Conservation (phyloP, 331 rosid species). For the Phaseolus coccineus region DNA sequence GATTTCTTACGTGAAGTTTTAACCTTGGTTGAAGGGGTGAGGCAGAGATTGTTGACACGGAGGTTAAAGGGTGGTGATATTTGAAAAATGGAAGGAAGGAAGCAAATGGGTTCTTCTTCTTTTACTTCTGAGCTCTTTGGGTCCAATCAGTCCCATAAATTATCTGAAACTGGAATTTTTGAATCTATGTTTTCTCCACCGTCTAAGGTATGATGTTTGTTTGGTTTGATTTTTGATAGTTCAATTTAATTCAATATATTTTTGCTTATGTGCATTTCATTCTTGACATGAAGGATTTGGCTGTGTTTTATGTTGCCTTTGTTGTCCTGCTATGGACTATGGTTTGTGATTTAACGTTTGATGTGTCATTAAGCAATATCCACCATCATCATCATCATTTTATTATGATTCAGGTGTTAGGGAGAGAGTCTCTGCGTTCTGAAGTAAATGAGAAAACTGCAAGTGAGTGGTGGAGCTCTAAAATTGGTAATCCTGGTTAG, state of each 20-base stretch:
- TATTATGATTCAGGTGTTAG: conserved; percentile 59
- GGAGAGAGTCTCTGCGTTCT: conserved; percentile 71
- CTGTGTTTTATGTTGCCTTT: neutral
- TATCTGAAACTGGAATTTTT: conserved; percentile 72
- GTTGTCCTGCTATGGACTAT: neutral
- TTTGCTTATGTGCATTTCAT: conserved; percentile 23
- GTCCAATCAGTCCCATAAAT: conserved; percentile 52
- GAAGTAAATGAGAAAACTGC: conserved; percentile 51
- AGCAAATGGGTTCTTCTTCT: conserved; percentile 68
- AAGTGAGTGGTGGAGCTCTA: conserved; percentile 54
- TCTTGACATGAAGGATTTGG: conserved; percentile 13
- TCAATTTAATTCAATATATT: conserved; percentile 34
- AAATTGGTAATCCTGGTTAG: conserved; percentile 53
- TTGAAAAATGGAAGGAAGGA: conserved; percentile 74
- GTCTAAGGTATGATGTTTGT: conserved; percentile 61
- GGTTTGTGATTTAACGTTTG: neutral
- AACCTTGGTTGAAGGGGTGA: conserved; percentile 33
- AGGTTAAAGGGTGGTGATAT: conserved; percentile 1
- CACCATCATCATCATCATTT: neutral
- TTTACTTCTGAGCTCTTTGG: conserved; percentile 83
- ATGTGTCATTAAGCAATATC: neutral
- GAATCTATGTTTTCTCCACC: conserved; percentile 74
- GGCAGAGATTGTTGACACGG: conserved; percentile 5
- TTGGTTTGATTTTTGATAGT: conserved; percentile 9
- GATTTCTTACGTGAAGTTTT: conserved; percentile 26